phyloP scores from a whole-genome alignment of 1,284 basidiomycete species.

The Coniferiporia sulphurascens region DNA sequence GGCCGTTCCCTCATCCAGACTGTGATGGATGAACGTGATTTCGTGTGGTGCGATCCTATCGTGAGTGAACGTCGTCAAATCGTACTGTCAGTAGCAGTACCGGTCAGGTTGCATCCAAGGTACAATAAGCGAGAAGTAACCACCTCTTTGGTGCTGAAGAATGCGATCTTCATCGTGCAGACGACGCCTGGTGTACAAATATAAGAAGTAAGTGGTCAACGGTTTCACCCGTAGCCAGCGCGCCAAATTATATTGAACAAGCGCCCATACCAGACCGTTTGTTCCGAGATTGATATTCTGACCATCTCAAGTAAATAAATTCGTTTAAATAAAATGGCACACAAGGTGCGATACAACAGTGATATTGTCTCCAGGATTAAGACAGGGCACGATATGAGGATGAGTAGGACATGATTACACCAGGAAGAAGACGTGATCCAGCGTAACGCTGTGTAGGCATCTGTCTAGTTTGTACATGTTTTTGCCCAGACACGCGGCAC shows the following conservation, averaged over 20 bases:
- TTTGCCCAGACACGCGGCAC: slow-evolving; percentile 45
- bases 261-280: too few species aligned
- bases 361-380: too few species aligned
- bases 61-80: slow-evolving; percentile 18
- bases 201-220: slow-evolving; percentile 50
- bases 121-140: background rate
- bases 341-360: too few species aligned
- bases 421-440: slow-evolving; percentile 14
- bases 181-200: slow-evolving; percentile 37
- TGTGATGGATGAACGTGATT: slow-evolving; percentile 20
- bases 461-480: slow-evolving; percentile 61
- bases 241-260: too few species aligned
- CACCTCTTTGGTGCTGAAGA: background rate
- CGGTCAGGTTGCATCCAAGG: background rate
- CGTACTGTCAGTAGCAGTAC: slow-evolving; percentile 14
- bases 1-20: slow-evolving; percentile 19
- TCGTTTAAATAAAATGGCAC: too few species aligned
- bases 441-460: slow-evolving; percentile 54
- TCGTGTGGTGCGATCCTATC: slow-evolving; percentile 15
- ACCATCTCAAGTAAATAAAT: too few species aligned
- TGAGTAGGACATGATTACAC: slow-evolving; percentile 52
- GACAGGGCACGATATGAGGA: background rate
- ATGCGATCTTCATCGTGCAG: slow-evolving; percentile 56
- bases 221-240: slow-evolving; percentile 41
- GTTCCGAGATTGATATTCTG: too few species aligned